Conservation (phyloP, 176 grass and related monocot species). For the Avena sativa region DNA sequence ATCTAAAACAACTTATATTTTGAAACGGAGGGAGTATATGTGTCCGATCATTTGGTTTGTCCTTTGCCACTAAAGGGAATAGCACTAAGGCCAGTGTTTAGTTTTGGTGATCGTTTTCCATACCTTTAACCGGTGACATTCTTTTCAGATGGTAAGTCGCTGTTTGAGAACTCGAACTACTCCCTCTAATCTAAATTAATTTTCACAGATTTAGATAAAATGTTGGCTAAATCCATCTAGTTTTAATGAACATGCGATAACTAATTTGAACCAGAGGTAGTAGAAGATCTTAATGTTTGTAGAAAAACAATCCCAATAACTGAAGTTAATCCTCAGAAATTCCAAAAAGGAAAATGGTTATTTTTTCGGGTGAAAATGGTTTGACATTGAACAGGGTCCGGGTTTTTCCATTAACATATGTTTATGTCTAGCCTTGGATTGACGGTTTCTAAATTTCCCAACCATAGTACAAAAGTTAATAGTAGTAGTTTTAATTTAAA, state of each 20-base stretch:
- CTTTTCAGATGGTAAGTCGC: neutral
- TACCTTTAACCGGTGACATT: neutral
- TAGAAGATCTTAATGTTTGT: neutral
- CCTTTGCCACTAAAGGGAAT: neutral
- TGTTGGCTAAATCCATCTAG: too few relatives aligned
- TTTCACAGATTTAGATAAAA: too few relatives aligned
- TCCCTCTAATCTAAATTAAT: too few relatives aligned
- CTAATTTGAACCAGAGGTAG: too few relatives aligned
- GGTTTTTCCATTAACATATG: neutral
- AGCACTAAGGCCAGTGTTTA: neutral
- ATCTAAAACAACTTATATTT: too few relatives aligned
- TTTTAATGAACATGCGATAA: too few relatives aligned
- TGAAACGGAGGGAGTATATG: neutral
- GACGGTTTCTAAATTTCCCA: too few relatives aligned
- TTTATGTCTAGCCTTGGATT: neutral
- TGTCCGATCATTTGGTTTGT: slow-evolving; percentile 9
- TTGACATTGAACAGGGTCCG: neutral
- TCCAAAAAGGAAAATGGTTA: neutral
- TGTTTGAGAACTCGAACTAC: neutral
- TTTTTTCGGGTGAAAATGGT: too few relatives aligned
- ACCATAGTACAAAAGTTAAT: too few relatives aligned
- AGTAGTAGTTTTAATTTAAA: neutral
- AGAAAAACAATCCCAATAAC: neutral
- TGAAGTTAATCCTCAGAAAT: neutral
- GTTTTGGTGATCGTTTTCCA: neutral